Percentiles rank a stretch among this genome's conserved stretches.
These are phyloP conservation scores for Geranium brycei DNA, from an alignment of 345 rosid species.

Conservation along the genomic window DNA sequence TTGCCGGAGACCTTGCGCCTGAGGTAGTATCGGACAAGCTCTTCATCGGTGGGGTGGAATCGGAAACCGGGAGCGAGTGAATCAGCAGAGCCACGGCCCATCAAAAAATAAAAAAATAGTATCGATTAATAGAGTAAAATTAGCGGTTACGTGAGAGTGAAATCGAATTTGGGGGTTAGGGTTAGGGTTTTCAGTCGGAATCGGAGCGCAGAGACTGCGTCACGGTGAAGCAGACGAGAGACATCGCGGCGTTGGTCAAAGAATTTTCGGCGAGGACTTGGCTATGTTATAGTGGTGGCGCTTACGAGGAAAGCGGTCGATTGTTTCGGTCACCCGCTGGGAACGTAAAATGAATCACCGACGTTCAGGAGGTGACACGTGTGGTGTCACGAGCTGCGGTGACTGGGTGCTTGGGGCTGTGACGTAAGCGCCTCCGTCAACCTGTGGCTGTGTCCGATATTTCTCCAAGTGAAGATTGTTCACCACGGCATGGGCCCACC, in stretches of 20 bases:
- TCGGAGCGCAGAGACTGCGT: neutral
- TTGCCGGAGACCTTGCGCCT: slow-evolving; percentile 63
- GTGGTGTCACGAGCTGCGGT: neutral
- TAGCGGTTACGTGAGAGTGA: neutral
- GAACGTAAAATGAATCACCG: neutral
- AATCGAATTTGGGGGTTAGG: neutral
- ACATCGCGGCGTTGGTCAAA: neutral
- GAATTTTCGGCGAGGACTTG: neutral
- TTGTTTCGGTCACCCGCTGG: neutral
- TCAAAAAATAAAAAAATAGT: slow-evolving; percentile 3
- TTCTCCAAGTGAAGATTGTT: neutral
- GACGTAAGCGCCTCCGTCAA: neutral
- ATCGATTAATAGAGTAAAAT: neutral
- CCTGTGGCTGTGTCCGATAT: neutral
- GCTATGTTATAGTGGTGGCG: neutral
- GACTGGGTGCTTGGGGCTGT: neutral
- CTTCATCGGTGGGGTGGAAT: slow-evolving; percentile 93
- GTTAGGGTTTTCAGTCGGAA: neutral
- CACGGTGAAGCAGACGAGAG: neutral
- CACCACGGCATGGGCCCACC: neutral
- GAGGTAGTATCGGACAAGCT: slow-evolving; percentile 81
- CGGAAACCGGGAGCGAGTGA: slow-evolving; percentile 86
- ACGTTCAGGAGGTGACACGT: neutral
- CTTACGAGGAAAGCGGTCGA: too few species aligned
- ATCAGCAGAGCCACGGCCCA: slow-evolving; percentile 43